A percentile compares a stretch with the other conserved stretches of the same genome.
These are phyloP conservation scores for Scleromitrula shiraiana DNA, from an alignment of 2,329 filamentous ascomycete species.

Conservation along the genomic window DNA sequence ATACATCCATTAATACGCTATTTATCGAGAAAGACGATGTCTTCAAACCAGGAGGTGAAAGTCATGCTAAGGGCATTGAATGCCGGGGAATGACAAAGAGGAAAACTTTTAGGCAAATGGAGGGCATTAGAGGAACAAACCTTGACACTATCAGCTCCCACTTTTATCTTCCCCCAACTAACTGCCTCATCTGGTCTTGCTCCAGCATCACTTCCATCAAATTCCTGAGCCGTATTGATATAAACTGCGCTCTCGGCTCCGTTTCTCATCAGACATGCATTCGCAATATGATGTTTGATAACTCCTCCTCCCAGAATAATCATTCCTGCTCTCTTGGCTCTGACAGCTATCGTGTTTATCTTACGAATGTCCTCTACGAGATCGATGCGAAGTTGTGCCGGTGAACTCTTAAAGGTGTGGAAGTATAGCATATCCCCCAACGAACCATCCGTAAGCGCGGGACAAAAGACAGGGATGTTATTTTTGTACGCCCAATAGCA, in stretches of 20 bases:
- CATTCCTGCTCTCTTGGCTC: conserved; percentile 85
- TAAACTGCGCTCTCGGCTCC: conserved; percentile 95
- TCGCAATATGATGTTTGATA: conserved; percentile 98
- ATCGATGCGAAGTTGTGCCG: conserved; percentile 73
- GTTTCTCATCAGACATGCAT: conserved; percentile 95
- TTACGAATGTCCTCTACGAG: conserved; percentile 89
- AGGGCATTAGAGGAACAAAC: conserved; percentile 38
- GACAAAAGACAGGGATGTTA: conserved; percentile 93
- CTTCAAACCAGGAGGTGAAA: too few species aligned
- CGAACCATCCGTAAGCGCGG: conserved; percentile 89
- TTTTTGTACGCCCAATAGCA: conserved; percentile 97
- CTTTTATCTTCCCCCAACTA: conserved; percentile 97
- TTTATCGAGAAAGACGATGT: too few species aligned
- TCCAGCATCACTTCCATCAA: conserved; percentile 93
- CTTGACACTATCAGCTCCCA: conserved; percentile 82
- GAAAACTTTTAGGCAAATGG: not conserved
- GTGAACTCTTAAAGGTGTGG: conserved; percentile 87
- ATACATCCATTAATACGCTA: too few species aligned
- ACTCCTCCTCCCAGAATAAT: conserved; percentile 90
- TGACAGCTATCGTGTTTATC: conserved; percentile 86
- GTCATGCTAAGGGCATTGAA: not conserved
- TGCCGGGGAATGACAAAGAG: not conserved
- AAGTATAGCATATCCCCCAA: conserved; percentile 98
- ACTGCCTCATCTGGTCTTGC: conserved; percentile 93
- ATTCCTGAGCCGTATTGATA: conserved; percentile 95